These are phyloP conservation scores for Zalerion maritima DNA, from an alignment of 495 filamentous ascomycete genomes.

Conservation along the genomic window DNA sequence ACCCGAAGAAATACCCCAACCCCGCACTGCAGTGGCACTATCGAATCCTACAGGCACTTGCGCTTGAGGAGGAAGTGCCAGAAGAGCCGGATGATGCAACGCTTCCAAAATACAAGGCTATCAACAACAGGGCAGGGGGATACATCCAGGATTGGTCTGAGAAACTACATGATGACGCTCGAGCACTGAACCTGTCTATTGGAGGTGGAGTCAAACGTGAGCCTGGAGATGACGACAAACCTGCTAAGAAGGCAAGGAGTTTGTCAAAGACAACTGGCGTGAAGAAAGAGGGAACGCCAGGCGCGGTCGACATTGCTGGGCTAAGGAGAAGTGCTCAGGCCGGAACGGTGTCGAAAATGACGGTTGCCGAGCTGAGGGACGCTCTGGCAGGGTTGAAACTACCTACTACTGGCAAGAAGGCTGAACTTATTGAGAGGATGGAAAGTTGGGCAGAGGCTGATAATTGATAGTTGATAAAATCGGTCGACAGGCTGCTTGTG, in stretches of 20 bases:
- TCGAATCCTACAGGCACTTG: slow-evolving; percentile 80
- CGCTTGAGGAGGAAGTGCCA: slow-evolving; percentile 83
- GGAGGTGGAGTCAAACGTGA: slow-evolving; percentile 31
- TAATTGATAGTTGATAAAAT: slow-evolving; percentile 15
- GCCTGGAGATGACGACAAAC: slow-evolving; percentile 19
- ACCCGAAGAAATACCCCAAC: slow-evolving; percentile 81
- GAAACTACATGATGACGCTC: slow-evolving; percentile 40
- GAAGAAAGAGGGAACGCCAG: slow-evolving; percentile 9
- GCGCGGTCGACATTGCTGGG: slow-evolving; percentile 32
- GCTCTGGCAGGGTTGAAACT: slow-evolving; percentile 50
- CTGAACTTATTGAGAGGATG: slow-evolving; percentile 61
- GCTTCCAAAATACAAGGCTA: slow-evolving; percentile 59
- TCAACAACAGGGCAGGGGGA: slow-evolving; percentile 71
- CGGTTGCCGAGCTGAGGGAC: slow-evolving; percentile 52
- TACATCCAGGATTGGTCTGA: slow-evolving; percentile 65
- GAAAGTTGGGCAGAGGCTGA: slow-evolving; percentile 60
- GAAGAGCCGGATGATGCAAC: slow-evolving; percentile 71
- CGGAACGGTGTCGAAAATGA: slow-evolving; percentile 53
- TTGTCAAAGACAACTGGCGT: slow-evolving; percentile 14
- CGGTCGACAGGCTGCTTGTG: too few species aligned
- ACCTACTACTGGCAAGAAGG: slow-evolving; percentile 55
- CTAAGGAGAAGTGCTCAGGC: slow-evolving; percentile 47
- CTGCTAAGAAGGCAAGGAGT: slow-evolving; percentile 19
- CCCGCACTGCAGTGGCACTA: slow-evolving; percentile 97
- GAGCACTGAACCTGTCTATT: too few species aligned